Base-by-base conservation (phyloP, 2,329 filamentous ascomycete species). In the Xenoacremonium recifei region DNA sequence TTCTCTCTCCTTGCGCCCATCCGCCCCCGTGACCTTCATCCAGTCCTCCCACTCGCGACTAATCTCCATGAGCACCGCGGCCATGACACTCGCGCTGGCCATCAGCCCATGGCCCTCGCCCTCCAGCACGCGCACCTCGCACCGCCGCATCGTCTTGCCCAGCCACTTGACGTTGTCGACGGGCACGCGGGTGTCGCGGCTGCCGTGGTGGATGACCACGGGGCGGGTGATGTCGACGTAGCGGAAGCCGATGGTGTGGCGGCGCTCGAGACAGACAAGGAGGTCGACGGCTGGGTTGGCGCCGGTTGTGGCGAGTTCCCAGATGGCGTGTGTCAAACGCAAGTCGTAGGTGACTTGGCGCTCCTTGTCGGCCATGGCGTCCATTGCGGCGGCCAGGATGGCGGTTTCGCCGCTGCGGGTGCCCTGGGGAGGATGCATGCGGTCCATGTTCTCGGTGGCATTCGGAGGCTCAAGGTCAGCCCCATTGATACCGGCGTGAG, bases 131-230 rank as follows among this genome's bases (percentile, higher is more conserved):
- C 92, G 76, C 12, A 99, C 89, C 63, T 97, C 93, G 64, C 92
- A 97, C 35, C 88, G 77, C 21, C 87, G 82, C 91, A 99, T 97
- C 31, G 87, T 87, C 66, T 91, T 91, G 44, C 90, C 91, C 6
- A 99, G 76, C 93, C 93, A 99, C 51, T 85, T 80, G 17, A 96
- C 89, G 58, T 99, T 99, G 43, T 96, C 93, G 12, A 96, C 86
- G 0, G 93, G 93, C 2, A 99, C 93, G 18, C 93, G 80, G 6
- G 86, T 90, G 59, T 99, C 93, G 55, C 87, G 84, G 59, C 82
- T 89, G 27, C 93, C 93, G 62, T 99, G 93, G 59, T 96, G 92
- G 51, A 99, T 96, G 18, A 96, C 85, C 0, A 97, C 87, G 0
- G 89, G 81, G 7, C 90, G 81, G 5, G 87, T 95, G 52, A 99